Base-by-base conservation (phyloP, 805 yeast genomes). In the Lipomyces yamadae region DNA sequence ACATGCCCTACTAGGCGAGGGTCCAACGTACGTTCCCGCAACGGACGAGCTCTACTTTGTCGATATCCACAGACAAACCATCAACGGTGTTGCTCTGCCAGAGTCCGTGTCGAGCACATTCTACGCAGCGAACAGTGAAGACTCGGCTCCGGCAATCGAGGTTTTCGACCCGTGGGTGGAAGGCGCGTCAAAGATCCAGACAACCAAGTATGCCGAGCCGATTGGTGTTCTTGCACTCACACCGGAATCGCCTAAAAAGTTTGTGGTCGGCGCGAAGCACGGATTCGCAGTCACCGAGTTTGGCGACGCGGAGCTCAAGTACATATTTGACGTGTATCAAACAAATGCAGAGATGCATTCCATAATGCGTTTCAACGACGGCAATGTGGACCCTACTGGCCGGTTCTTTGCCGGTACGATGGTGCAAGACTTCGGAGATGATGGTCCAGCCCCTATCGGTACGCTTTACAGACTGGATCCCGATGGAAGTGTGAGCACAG, bases 351-450 rank as follows among this genome's bases (percentile, higher is more conserved):
- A 77, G 24, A 70, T 77, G 66, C 75, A 74, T 39, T 76, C 77
- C 60, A 64, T 80, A 77, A 56, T 76, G 75, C 81, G 92, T 73
- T 88, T 95, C 54, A 92, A 92, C 74, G 98, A 92, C 75, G 97
- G 97, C 0, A 84, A 85, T 57, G 84, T 92, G 53, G 92, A 91
- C 67, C 88, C 90, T 2, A 79, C 85, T 73, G 97, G 97, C 0
- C 83, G 88, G 68, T 83, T 92, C 60, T 88, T 90, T 84, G 85
- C 90, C 60, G 97, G 97, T 0, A 81, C 93, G 29, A 92, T 92
- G 96, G 39, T 59, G 42, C 56, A 69, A 30, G 86, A 42, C 10
- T 86, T 85, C 71, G 81, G 79, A 15, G 74, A 77, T 33, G 77
- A 76, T 15, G 73, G 71, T 18, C 30, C 15, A 62, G 75, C n/a